Evolutionary conservation across 148 eudicot genomes (phyloP), one percentile per base, ranked within the genome.

Genomic region (Nepenthes gracilis): DNA sequence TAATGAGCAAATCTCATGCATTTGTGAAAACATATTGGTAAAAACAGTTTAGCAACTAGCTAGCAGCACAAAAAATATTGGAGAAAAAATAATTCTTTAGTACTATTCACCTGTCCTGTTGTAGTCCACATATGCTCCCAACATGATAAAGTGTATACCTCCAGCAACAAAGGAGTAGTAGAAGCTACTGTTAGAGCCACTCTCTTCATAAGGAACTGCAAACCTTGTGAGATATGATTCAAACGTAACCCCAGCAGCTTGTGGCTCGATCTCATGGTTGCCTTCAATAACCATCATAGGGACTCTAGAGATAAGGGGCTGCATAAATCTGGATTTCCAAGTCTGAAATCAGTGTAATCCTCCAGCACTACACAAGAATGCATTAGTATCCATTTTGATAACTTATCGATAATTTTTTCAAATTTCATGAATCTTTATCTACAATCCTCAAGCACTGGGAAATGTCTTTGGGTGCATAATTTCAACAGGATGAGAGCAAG

Each of bases 251-350:
- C 79, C 84, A 51, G 60, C 74, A 37, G 70, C 93, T 68, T 91
- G 96, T 72, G 92, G 86, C 75, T 91, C 97, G 51, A 91, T 91
- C 77, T 91, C 97, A 64, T 91, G 97, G 81, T 91, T 91, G 40
- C 97, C 97, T 85, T 78, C 90, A 33, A 85, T 67, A 40, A 91
- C 90, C 97, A 91, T 91, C 90, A 91, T 85, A 2, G 97, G 97
- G 57, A 91, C 77, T 68, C 72, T 80, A 48, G 97, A 87, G 65
- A 71, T 83, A 63, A 91, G 63, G 2, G 90, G 87, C 82, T 87
- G 81, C 97, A 91, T 87, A 64, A 79, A 91, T 83, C 97, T 91
- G 64, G 15, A 49, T 12, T n/a, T 49, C 10, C 15, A 10, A 49
- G 53, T 49, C 53, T 49, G 53, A 49, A 49, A 49, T 49, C 13